A percentile compares a stretch with the other conserved stretches of the same genome.
Evolutionary conservation across 2,329 filamentous ascomycete species (phyloP).

Genomic region (Monosporascus cannonballus): DNA sequence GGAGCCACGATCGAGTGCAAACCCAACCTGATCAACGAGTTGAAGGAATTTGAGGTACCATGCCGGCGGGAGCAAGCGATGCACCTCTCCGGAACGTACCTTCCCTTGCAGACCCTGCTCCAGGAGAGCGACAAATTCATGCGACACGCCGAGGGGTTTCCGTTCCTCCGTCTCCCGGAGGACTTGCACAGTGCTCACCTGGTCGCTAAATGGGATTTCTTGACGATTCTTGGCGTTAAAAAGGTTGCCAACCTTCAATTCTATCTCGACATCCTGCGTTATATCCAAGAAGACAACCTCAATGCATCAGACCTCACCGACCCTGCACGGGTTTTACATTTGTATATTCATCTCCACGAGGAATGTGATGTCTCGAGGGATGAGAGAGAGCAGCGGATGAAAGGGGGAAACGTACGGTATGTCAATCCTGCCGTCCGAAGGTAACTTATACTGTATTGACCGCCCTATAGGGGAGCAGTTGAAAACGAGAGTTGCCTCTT

Average conservation of each 20-base stretch:
- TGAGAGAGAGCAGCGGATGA: no score
- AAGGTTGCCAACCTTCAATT: neutral
- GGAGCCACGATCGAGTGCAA: no score
- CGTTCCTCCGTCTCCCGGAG: neutral
- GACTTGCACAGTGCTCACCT: neutral
- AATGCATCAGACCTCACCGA: neutral
- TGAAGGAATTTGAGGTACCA: no score
- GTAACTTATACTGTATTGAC: no score
- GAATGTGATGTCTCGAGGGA: neutral
- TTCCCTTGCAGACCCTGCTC: slow-evolving; percentile 1
- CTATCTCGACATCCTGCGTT: neutral
- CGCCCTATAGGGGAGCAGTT: no score
- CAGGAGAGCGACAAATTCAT: slow-evolving; percentile 1
- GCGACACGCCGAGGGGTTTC: neutral
- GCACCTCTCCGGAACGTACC: neutral
- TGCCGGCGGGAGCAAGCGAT: no score
- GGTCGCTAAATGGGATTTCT: neutral
- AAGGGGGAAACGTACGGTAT: no score
- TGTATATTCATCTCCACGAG: neutral
- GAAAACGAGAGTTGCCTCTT: no score
- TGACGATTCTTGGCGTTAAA: neutral
- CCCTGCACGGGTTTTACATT: neutral
- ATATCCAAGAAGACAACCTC: neutral
- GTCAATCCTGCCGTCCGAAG: no score
- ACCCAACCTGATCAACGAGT: no score